phyloP scores from a whole-genome alignment of 2,329 filamentous ascomycete genomes.

The Fusarium sambucinum region DNA sequence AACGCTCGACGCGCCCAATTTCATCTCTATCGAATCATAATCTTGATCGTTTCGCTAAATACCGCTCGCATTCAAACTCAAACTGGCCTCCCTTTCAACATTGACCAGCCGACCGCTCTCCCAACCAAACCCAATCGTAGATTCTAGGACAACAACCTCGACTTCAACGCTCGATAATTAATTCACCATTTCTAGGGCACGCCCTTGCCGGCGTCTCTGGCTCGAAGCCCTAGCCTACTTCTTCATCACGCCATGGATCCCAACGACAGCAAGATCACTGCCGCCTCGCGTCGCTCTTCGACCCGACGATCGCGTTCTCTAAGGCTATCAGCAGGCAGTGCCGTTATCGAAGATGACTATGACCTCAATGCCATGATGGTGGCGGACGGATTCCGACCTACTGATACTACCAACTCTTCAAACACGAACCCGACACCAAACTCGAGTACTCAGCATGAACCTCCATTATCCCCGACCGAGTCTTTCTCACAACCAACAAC shows the following conservation, averaged over 20 bases:
- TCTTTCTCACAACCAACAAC: constrained; percentile 29
- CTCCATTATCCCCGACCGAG: constrained; percentile 15
- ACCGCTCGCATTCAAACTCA: constrained; percentile 16
- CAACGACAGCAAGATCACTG: constrained; percentile 54
- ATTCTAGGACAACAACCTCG: constrained; percentile 33
- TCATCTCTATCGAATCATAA: background rate
- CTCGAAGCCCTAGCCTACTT: constrained; percentile 41
- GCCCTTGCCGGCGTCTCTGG: constrained; percentile 45
- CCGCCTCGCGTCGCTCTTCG: constrained; percentile 59
- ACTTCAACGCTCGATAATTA: constrained; percentile 35
- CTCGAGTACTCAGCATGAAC: constrained; percentile 36
- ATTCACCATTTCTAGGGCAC: constrained; percentile 41
- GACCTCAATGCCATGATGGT: constrained; percentile 64
- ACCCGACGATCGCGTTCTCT: constrained; percentile 58
- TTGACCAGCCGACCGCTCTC: constrained; percentile 26
- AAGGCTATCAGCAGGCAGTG: constrained; percentile 51
- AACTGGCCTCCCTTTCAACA: constrained; percentile 18
- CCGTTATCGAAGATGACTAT: constrained; percentile 59
- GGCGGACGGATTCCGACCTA: constrained; percentile 65
- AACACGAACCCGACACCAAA: constrained; percentile 35
- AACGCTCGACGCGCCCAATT: constrained; percentile 2
- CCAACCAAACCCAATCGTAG: constrained; percentile 15
- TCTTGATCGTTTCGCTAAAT: constrained; percentile 21
- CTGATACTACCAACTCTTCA: constrained; percentile 29
- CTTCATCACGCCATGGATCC: constrained; percentile 56